Conservation (phyloP, 768 basidiomycete species). For the Serendipita sp. region DNA sequence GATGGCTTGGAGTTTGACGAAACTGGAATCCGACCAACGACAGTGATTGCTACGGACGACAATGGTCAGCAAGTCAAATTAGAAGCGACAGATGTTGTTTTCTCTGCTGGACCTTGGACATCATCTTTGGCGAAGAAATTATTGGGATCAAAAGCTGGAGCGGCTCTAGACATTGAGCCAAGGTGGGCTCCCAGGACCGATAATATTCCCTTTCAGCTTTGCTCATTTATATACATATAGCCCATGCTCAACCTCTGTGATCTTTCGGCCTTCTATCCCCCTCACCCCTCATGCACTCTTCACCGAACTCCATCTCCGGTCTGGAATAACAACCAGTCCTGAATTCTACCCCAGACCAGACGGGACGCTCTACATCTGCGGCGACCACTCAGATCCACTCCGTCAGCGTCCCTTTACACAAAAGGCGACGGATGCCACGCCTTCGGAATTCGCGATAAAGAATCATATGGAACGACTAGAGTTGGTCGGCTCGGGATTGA, state of each 20-base stretch:
- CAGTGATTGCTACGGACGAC: slow-evolving; percentile 16
- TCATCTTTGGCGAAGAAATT: slow-evolving; percentile 28
- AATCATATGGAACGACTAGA: slow-evolving; percentile 1
- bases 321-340: slow-evolving; percentile 21
- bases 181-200: background rate
- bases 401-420: slow-evolving; percentile 10
- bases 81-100: slow-evolving; percentile 49
- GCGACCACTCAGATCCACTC: slow-evolving; percentile 14
- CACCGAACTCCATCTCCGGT: slow-evolving; percentile 46
- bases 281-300: slow-evolving; percentile 71
- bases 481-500: background rate
- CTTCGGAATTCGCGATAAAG: background rate
- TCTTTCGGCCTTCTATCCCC: slow-evolving; percentile 17
- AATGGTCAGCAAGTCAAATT: slow-evolving; percentile 20
- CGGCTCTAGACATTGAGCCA: slow-evolving; percentile 8
- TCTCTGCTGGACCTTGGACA: slow-evolving; percentile 84
- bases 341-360: slow-evolving; percentile 24
- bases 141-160: slow-evolving; percentile 11
- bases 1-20: slow-evolving; percentile 20
- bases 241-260: slow-evolving; percentile 48
- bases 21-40: slow-evolving; percentile 29
- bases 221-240: slow-evolving; percentile 48
- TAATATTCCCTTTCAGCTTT: slow-evolving; percentile 26
- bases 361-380: slow-evolving; percentile 14
- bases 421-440: slow-evolving; percentile 14